These are phyloP conservation scores for Aspergillus baeticus DNA, from an alignment of 495 filamentous ascomycete genomes.

Conservation along the genomic window DNA sequence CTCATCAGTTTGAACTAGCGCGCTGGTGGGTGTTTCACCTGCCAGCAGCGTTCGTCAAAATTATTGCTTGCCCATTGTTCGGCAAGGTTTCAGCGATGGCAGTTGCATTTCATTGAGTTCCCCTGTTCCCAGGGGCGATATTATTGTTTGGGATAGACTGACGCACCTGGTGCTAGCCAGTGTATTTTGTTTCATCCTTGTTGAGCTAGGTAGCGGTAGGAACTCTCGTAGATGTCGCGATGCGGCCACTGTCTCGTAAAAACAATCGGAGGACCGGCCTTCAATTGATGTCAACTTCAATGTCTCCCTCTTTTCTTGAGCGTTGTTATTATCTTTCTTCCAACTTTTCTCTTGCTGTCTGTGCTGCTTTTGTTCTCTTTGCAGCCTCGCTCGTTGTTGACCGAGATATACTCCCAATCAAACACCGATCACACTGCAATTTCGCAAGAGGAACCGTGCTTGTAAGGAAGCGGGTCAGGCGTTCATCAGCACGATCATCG, in stretches of 20 bases:
- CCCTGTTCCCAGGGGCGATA: constrained; percentile 19
- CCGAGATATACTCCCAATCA: not conserved
- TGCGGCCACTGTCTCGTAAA: constrained; percentile 20
- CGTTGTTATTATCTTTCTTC: constrained; percentile 1
- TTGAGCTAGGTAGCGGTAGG: constrained; percentile 15
- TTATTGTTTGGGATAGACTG: constrained; percentile 15
- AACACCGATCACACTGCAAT: not conserved
- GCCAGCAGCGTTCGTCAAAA: not conserved
- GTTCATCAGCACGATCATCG: constrained; percentile 10
- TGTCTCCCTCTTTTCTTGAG: constrained; percentile 1
- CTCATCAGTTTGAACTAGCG: constrained; percentile 17
- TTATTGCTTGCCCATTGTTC: not conserved
- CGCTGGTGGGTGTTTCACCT: constrained; percentile 23
- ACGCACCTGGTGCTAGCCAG: constrained; percentile 11
- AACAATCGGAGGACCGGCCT: constrained; percentile 13
- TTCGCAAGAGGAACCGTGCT: constrained; percentile 18
- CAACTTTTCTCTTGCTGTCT: not conserved
- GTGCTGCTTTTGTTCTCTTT: not conserved
- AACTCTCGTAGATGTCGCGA: constrained; percentile 19
- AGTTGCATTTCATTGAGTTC: constrained; percentile 1
- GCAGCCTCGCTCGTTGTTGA: not conserved
- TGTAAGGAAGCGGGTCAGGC: constrained; percentile 17
- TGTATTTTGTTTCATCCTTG: constrained; percentile 22
- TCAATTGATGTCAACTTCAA: constrained; percentile 3
- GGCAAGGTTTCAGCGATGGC: not conserved